Base-by-base conservation (phyloP, 2,329 filamentous ascomycete genomes). In the Verticillium nonalfalfae region DNA sequence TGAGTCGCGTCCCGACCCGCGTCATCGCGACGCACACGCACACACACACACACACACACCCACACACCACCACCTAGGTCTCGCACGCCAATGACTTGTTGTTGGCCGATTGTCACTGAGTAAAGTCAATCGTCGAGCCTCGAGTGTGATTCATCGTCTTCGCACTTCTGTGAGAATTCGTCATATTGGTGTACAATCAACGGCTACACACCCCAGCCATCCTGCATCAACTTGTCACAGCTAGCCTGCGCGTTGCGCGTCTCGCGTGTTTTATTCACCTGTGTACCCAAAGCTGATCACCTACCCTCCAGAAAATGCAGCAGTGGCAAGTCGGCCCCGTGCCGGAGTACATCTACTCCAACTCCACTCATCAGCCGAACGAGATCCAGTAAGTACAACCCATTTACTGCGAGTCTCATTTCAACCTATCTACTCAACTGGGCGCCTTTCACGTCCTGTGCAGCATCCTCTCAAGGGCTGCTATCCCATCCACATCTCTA, bases 291-390 rank as follows among this genome's bases (percentile, higher is more conserved):
- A 10, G 40, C 26, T 59, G 33, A 59, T 56, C 59, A 45, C 58
- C 58, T 69, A 65, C 60, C 65, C 65, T 66, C 64, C 70, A 84
- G 81, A 81, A 75, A 75, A 85, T 85, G 82, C 80, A 85, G 77
- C 81, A 84, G 75, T 85, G 82, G 82, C 81, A 84, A 74, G 80
- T 85, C 73, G 81, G 82, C 76, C 81, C 82, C 68, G 78, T 85
- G 75, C 82, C 82, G 76, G 81, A 84, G 74, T 83, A 84, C 76
- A 78, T 84, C 69, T 84, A 82, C 76, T 75, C 79, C 72, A 72
- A 71, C 71, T 76, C 77, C 74, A 76, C 80, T 69, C 81, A 82
- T 69, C 80, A 81, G 70, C 76, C 79, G 67, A 81, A 79, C 75
- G 81, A 83, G 66, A 81, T 84, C 73, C 81, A 84, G 82, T 85